A percentile compares a stretch with the other conserved stretches of the same genome.
These are phyloP conservation scores for Zopfia rhizophila DNA, from an alignment of 2,329 filamentous ascomycete genomes.

Conservation along the genomic window DNA sequence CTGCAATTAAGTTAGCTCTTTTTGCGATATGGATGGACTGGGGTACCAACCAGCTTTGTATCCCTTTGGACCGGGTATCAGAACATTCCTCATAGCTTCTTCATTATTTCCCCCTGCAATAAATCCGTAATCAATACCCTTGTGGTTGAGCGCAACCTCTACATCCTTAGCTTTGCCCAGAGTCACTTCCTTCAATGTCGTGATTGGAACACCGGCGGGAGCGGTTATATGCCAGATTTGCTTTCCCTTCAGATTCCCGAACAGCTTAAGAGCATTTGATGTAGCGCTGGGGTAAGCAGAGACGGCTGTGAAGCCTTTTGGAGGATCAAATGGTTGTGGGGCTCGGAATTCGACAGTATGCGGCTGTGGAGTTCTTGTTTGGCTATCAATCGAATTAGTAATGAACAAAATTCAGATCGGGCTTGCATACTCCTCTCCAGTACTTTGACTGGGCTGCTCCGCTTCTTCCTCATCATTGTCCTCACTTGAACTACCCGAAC, in stretches of 20 bases:
- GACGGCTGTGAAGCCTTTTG: conserved; percentile 60
- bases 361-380: conserved; percentile 23
- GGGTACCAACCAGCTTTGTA: conserved; percentile 64
- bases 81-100: conserved; percentile 66
- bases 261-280: conserved; percentile 57
- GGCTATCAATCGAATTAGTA: conserved; percentile 18
- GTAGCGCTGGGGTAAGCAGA: conserved; percentile 57
- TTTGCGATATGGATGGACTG: background rate
- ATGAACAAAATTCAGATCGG: conserved; percentile 24
- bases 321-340: conserved; percentile 48
- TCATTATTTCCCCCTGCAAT: conserved; percentile 62
- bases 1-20: conserved; percentile 29
- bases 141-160: conserved; percentile 68
- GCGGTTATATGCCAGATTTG: conserved; percentile 85
- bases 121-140: conserved; percentile 71
- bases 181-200: conserved; percentile 71
- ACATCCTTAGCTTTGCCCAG: conserved; percentile 67
- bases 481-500: conserved; percentile 48
- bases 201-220: conserved; percentile 75
- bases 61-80: conserved; percentile 68
- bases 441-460: conserved; percentile 30
- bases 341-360: conserved; percentile 47
- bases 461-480: conserved; percentile 47
- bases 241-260: conserved; percentile 73
- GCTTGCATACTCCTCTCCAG: conserved; percentile 26